Conservation (phyloP, 345 rosid species). For the Ricinus communis region DNA sequence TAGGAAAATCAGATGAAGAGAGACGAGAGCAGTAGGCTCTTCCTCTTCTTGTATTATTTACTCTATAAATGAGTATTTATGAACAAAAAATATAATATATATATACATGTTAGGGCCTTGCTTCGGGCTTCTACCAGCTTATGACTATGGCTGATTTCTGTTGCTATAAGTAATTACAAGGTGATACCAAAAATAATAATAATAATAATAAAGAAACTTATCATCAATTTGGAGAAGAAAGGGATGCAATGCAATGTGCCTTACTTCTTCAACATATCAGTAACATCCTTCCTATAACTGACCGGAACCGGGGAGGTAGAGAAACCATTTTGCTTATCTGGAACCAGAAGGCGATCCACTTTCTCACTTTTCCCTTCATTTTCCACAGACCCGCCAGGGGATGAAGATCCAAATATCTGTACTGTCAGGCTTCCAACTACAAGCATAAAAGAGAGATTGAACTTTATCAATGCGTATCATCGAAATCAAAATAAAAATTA, state of each 20-base stretch:
- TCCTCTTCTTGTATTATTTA: neutral
- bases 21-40: neutral
- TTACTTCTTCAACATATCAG: slow-evolving; percentile 31
- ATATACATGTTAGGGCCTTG: neutral
- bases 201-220: neutral
- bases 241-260: neutral
- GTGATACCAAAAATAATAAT: neutral
- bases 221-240: neutral
- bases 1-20: neutral
- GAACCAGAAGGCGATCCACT: slow-evolving; percentile 9
- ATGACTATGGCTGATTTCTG: neutral
- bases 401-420: slow-evolving; percentile 46
- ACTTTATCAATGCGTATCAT: neutral
- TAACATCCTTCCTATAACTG: slow-evolving; percentile 34
- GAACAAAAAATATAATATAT: neutral
- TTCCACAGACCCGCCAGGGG: slow-evolving; percentile 10
- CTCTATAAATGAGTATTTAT: neutral
- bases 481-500: neutral
- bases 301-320: slow-evolving; percentile 38
- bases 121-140: neutral
- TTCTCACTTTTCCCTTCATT: slow-evolving; percentile 20
- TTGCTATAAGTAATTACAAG: slow-evolving; percentile 5
- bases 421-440: slow-evolving; percentile 57
- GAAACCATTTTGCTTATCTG: slow-evolving; percentile 27
- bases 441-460: neutral